phyloP scores from a whole-genome alignment of 148 eudicot genomes.

The Nepenthes gracilis region DNA sequence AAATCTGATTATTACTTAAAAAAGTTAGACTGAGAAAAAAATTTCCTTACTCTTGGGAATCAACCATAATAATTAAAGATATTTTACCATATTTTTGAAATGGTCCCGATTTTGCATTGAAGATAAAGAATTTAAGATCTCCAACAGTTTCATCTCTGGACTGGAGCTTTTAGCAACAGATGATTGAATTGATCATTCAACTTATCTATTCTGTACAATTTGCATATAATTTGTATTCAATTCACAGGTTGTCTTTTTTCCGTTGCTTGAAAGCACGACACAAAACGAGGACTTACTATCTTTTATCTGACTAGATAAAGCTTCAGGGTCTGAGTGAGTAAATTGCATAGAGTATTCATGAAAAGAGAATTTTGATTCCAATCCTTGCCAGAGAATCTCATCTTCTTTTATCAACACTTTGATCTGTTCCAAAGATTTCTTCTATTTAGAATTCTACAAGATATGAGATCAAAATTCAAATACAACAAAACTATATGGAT shows the following conservation, averaged over 20 bases:
- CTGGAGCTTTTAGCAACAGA: slow-evolving; percentile 49
- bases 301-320: slow-evolving; percentile 64
- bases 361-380: slow-evolving; percentile 82
- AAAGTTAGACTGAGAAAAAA: background rate
- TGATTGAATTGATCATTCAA: slow-evolving; percentile 57
- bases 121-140: slow-evolving; percentile 33
- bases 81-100: background rate
- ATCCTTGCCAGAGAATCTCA: slow-evolving; percentile 80
- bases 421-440: slow-evolving; percentile 66
- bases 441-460: slow-evolving; percentile 69
- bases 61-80: background rate
- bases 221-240: slow-evolving; percentile 49
- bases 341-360: slow-evolving; percentile 65
- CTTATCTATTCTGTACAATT: slow-evolving; percentile 43
- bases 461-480: background rate
- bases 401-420: slow-evolving; percentile 85
- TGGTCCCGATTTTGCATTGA: background rate
- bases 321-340: slow-evolving; percentile 76
- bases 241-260: slow-evolving; percentile 58
- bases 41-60: background rate
- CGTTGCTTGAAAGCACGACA: slow-evolving; percentile 33
- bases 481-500: background rate
- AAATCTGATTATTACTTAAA: too few species aligned
- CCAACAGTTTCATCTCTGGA: slow-evolving; percentile 56
- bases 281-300: slow-evolving; percentile 31